Base-by-base conservation (phyloP, 1,284 basidiomycete genomes). In the Austropuccinia psidii region DNA sequence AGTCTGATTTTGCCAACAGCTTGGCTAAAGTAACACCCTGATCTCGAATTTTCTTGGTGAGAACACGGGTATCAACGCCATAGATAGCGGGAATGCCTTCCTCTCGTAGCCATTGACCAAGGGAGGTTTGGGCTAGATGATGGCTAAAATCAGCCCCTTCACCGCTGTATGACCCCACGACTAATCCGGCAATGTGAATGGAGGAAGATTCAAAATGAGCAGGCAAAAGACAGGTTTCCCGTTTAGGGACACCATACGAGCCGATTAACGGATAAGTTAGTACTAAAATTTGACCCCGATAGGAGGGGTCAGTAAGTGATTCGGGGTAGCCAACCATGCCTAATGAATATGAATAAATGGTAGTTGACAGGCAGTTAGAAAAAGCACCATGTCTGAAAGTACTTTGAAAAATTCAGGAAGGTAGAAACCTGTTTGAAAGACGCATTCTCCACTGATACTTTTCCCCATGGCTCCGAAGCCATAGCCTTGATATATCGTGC, bases 261-360 rank as follows among this genome's bases (percentile, higher is more conserved):
- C 96, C 96, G 77, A 98, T 85, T 78, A 99, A 85, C 4, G 96
- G 96, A 83, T 97, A 98, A 5, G 96, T 98, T 77, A 98, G 86
- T 75, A 98, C 89, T 75, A 99, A 88, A 80, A 99, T 98, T 83
- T 98, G 96, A 64, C 93, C 93, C 81, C 95, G 89, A 83, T 98
- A 99, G 2, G 96, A 98, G 19, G 96, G 96, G 82, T 98, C 96
- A 62, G 96, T 99, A 76, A 98, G 84, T 19, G 96, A 98, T 81
- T 98, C 96, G 75, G 93, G 94, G 82, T 98, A 98, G 57, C 96
- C 96, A 76, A 98, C 93, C 95, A 99, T 96, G 74, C 94, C 94
- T 96, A 80, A 33, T 57, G 19, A 72, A 55, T 33, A 57, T 58
- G 39, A 60, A 74, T 24, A 45, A 13, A 9, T 13, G 57, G 29